These are phyloP conservation scores for Trichothecium roseum DNA, from an alignment of 2,329 filamentous ascomycete genomes.

Conservation along the genomic window DNA sequence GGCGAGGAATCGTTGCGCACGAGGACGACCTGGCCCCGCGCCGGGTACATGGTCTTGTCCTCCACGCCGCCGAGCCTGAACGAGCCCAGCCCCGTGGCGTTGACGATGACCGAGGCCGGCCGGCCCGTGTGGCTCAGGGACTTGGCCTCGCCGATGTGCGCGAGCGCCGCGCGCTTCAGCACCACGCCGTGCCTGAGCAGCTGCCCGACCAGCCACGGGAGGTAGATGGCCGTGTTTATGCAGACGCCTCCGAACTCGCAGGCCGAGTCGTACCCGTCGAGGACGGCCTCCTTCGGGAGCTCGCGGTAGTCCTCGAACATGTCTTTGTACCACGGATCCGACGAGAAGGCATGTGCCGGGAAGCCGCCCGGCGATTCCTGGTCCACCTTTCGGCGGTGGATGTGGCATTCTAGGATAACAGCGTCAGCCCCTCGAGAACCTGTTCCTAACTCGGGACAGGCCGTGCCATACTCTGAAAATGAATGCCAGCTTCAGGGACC, in stretches of 20 bases:
- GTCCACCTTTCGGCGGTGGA: slow-evolving; percentile 24
- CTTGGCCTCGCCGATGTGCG: slow-evolving; percentile 52
- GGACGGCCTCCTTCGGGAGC: slow-evolving; percentile 47
- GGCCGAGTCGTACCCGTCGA: slow-evolving; percentile 43
- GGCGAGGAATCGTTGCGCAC: slow-evolving; percentile 60
- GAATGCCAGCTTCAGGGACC: slow-evolving; percentile 61
- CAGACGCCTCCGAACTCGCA: slow-evolving; percentile 57
- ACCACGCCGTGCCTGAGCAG: slow-evolving; percentile 51
- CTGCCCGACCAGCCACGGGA: slow-evolving; percentile 59
- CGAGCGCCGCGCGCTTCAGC: slow-evolving; percentile 38
- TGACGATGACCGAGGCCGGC: slow-evolving; percentile 51
- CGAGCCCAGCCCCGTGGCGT: slow-evolving; percentile 59
- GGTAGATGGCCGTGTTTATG: slow-evolving; percentile 64
- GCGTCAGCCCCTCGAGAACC: neutral
- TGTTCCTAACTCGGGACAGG: no score
- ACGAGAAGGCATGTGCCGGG: slow-evolving; percentile 23
- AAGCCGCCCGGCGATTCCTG: slow-evolving; percentile 8
- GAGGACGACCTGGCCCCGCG: slow-evolving; percentile 61
- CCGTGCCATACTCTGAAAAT: slow-evolving; percentile 62
- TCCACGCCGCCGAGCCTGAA: slow-evolving; percentile 57
- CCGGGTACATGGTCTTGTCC: slow-evolving; percentile 53
- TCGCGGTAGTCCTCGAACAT: slow-evolving; percentile 59
- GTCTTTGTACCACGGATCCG: slow-evolving; percentile 58
- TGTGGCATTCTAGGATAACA: slow-evolving; percentile 21
- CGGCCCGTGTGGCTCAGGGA: slow-evolving; percentile 42